Evolutionary conservation across 1,284 basidiomycete species (phyloP).

Genomic region (Austroboletus niveus): DNA sequence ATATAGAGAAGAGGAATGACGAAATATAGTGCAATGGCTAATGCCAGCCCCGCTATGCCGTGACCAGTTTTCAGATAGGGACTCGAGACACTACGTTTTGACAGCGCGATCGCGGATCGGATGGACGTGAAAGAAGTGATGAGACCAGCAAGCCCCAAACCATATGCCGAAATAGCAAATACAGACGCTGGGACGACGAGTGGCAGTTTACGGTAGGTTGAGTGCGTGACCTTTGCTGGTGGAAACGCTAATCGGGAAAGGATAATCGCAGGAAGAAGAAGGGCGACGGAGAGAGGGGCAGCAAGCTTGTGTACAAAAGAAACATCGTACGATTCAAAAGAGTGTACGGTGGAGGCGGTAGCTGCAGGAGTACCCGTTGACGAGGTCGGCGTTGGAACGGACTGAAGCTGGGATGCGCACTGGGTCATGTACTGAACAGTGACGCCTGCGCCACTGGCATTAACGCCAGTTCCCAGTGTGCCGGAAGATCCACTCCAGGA

Average conservation of each 20-base stretch:
- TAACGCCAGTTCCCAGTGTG: slow-evolving; percentile 52
- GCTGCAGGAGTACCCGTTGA: slow-evolving; percentile 24
- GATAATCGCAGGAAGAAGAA: slow-evolving; percentile 54
- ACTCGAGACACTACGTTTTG: slow-evolving; percentile 35
- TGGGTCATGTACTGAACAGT: slow-evolving; percentile 53
- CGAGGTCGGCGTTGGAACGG: slow-evolving; percentile 25
- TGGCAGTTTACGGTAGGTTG: slow-evolving; percentile 23
- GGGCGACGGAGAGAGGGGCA: slow-evolving; percentile 60
- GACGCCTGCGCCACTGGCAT: slow-evolving; percentile 69
- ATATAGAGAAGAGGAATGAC: slow-evolving; percentile 48
- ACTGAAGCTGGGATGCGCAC: slow-evolving; percentile 49
- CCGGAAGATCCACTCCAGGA: slow-evolving; percentile 69
- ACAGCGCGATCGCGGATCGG: slow-evolving; percentile 23
- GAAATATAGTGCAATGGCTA: slow-evolving; percentile 60
- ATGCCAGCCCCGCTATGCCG: slow-evolving; percentile 57
- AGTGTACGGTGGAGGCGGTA: slow-evolving; percentile 15
- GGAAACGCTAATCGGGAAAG: slow-evolving; percentile 52
- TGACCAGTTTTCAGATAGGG: slow-evolving; percentile 56
- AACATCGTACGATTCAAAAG: slow-evolving; percentile 44
- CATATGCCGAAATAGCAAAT: slow-evolving; percentile 52
- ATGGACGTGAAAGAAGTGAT: slow-evolving; percentile 61
- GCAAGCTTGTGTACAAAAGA: slow-evolving; percentile 63
- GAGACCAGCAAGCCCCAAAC: slow-evolving; percentile 59
- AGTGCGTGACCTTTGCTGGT: slow-evolving; percentile 29
- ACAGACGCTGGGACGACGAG: slow-evolving; percentile 39